A percentile compares a stretch with the other conserved stretches of the same genome.
These are phyloP conservation scores for Penstemon eatonii DNA, from an alignment of 257 asterid species.

Conservation along the genomic window DNA sequence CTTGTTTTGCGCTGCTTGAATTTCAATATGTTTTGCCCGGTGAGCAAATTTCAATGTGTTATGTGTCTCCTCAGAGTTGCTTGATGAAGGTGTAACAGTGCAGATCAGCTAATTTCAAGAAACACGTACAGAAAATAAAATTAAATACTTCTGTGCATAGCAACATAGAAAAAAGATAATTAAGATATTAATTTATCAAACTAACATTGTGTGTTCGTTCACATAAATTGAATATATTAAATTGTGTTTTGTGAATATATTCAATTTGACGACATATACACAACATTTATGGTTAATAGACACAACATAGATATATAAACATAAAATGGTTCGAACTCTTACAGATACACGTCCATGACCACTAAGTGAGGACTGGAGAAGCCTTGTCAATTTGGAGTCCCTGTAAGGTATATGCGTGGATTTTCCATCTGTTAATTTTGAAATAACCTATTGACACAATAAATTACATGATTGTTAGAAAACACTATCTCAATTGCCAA, in stretches of 20 bases:
- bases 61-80: conserved; percentile 98
- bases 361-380: conserved; percentile 94
- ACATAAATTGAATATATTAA: conserved; percentile 1
- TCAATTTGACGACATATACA: conserved; percentile 2
- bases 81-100: conserved; percentile 93
- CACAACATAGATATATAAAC: conserved; percentile 11
- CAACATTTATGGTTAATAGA: conserved; percentile 15
- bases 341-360: conserved; percentile 99
- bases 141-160: conserved; percentile 20
- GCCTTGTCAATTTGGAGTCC: conserved; percentile 97
- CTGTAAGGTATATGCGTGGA: conserved; percentile 89
- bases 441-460: conserved; percentile 70
- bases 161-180: conserved; percentile 17
- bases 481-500: conserved; percentile 14
- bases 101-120: conserved; percentile 72
- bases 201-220: conserved; percentile 3
- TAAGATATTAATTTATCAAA: neutral
- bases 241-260: neutral
- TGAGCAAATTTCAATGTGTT: conserved; percentile 98
- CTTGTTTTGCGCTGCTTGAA: conserved; percentile 94
- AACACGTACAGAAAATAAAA: conserved; percentile 29
- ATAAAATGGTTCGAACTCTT: conserved; percentile 40
- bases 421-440: conserved; percentile 91
- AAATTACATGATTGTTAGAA: conserved; percentile 33
- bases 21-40: conserved; percentile 97